phyloP scores from a whole-genome alignment of 2,329 filamentous ascomycete genomes.

The Botrytis porri region DNA sequence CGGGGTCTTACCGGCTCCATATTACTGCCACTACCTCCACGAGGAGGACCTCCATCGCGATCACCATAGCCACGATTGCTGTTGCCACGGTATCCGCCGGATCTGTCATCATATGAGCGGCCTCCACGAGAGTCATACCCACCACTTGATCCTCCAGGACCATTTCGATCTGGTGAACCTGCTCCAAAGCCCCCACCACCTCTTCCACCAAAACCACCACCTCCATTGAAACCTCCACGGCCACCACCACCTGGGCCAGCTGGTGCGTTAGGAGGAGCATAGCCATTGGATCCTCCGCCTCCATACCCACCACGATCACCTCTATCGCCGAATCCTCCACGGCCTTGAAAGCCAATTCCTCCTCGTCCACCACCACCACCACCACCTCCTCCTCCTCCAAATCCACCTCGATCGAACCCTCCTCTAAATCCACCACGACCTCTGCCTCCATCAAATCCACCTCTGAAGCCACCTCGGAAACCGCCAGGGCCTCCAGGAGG shows the following conservation, averaged over 20 bases:
- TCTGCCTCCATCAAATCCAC: conserved; percentile 45
- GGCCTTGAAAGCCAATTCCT: conserved; percentile 37
- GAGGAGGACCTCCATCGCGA: conserved; percentile 38
- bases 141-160: conserved; percentile 40
- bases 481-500: conserved; percentile 48
- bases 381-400: conserved; percentile 25
- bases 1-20: conserved; percentile 75
- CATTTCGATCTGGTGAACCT: conserved; percentile 39
- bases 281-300: conserved; percentile 45
- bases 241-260: conserved; percentile 55
- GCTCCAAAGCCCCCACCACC: conserved; percentile 33
- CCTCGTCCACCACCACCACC: conserved; percentile 32
- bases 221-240: conserved; percentile 41
- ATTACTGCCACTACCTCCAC: conserved; percentile 61
- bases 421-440: conserved; percentile 51
- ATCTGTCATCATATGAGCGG: conserved; percentile 60
- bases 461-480: conserved; percentile 44
- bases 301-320: conserved; percentile 34
- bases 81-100: conserved; percentile 45
- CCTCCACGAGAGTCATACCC: conserved; percentile 54
- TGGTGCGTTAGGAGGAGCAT: conserved; percentile 57
- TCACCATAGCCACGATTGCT: conserved; percentile 42
- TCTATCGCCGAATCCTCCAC: conserved; percentile 35
- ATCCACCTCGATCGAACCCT: conserved; percentile 37
- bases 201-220: conserved; percentile 26